Evolutionary conservation across 495 filamentous ascomycete genomes (phyloP).

Genomic region (Astrocystis sublimbata): DNA sequence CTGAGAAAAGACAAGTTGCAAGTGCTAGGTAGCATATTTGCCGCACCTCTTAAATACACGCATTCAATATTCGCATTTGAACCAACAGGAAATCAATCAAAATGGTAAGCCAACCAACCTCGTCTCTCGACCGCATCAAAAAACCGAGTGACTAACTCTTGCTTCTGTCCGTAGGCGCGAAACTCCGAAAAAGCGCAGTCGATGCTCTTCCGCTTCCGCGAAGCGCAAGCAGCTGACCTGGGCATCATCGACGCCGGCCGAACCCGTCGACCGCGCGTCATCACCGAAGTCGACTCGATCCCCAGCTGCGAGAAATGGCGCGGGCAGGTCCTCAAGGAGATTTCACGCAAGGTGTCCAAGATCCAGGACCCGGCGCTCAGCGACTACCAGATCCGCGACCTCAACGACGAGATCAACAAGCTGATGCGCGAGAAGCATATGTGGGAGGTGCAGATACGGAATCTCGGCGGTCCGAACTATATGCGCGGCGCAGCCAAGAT

Average conservation of each 20-base stretch:
- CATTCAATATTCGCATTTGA: not conserved
- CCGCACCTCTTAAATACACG: too few relatives aligned
- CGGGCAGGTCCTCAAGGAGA: constrained; percentile 94
- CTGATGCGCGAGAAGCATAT: constrained; percentile 97
- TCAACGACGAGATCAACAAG: constrained; percentile 99
- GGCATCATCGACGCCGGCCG: constrained; percentile 95
- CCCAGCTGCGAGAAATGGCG: constrained; percentile 96
- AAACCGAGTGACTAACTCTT: too few relatives aligned
- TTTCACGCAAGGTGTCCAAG: constrained; percentile 91
- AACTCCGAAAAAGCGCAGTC: constrained; percentile 99
- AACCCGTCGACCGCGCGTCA: constrained; percentile 82
- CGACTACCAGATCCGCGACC: constrained; percentile 95
- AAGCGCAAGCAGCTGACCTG: constrained; percentile 91
- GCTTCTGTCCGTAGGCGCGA: constrained; percentile 54
- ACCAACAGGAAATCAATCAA: constrained; percentile 25
- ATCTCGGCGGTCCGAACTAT: constrained; percentile 94
- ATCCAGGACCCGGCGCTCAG: constrained; percentile 88
- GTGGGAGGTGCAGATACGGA: constrained; percentile 96
- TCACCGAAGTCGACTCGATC: constrained; percentile 80
- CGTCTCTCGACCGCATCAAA: too few relatives aligned
- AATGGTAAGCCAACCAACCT: constrained; percentile 27
- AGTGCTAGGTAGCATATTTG: too few relatives aligned
- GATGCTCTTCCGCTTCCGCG: constrained; percentile 99
- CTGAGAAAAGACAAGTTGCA: not conserved
- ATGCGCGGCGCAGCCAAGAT: constrained; percentile 88